Conservation (phyloP, 257 asterid species). For the Solanum etuberosum region DNA sequence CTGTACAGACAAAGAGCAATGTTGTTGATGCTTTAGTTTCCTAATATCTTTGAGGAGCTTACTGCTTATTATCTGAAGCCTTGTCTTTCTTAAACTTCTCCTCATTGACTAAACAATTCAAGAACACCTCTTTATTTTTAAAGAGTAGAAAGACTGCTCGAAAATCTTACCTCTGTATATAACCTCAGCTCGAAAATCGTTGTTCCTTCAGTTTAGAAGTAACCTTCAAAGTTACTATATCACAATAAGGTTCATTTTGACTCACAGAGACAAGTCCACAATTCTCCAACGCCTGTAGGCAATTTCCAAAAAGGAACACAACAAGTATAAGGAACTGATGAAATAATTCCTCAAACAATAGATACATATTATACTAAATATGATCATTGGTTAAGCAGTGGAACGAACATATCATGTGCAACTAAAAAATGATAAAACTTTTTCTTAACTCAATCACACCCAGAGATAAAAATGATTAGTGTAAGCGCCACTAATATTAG, state of each 20-base stretch:
- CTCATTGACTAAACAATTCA: too few relatives aligned
- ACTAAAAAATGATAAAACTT: neutral
- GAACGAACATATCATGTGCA: neutral
- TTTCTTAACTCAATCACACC: neutral
- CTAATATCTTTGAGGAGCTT: too few relatives aligned
- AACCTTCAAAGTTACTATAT: constrained; percentile 38
- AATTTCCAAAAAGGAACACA: neutral
- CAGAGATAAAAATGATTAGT: neutral
- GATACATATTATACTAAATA: neutral
- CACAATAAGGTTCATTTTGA: constrained; percentile 48
- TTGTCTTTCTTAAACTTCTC: too few relatives aligned
- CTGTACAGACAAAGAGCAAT: too few relatives aligned
- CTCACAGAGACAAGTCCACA: constrained; percentile 37
- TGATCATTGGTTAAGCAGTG: neutral
- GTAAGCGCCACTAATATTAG: neutral
- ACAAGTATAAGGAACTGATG: neutral
- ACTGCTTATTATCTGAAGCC: too few relatives aligned
- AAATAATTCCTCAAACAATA: neutral
- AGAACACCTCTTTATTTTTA: too few relatives aligned
- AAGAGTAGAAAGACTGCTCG: too few relatives aligned
- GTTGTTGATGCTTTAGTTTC: too few relatives aligned
- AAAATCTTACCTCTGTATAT: neutral
- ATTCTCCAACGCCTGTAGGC: constrained; percentile 45
- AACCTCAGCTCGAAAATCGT: constrained; percentile 18
- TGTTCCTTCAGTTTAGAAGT: constrained; percentile 47